Evolutionary conservation across 352 stramenopile species (phyloP).

Genomic region (Phytophthora boehmeriae): DNA sequence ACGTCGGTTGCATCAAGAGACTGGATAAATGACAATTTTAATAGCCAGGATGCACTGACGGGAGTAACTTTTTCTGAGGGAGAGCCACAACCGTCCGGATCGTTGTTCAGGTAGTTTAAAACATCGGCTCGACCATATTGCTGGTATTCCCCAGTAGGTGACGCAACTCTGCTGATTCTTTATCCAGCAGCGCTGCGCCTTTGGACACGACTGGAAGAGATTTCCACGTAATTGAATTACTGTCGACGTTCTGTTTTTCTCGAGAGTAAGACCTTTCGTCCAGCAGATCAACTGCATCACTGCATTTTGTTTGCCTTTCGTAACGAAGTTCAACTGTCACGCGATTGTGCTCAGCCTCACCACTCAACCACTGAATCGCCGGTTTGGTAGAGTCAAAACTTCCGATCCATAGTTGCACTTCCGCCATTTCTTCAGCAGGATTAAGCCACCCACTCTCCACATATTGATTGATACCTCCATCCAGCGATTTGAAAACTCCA

Average conservation of each 20-base stretch:
- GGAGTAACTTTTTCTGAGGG: not conserved
- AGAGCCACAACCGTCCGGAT: slow-evolving; percentile 1
- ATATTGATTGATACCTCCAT: slow-evolving; percentile 50
- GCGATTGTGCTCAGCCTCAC: slow-evolving; percentile 8
- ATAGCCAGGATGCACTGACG: slow-evolving; percentile 24
- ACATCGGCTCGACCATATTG: slow-evolving; percentile 30
- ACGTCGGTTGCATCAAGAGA: slow-evolving; percentile 17
- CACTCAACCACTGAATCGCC: slow-evolving; percentile 56
- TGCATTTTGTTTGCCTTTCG: slow-evolving; percentile 21
- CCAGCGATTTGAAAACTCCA: slow-evolving; percentile 40
- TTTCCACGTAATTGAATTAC: slow-evolving; percentile 25
- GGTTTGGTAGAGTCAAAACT: slow-evolving; percentile 62
- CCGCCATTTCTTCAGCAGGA: slow-evolving; percentile 27
- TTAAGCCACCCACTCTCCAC: slow-evolving; percentile 74
- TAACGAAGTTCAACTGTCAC: slow-evolving; percentile 37
- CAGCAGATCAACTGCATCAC: slow-evolving; percentile 5
- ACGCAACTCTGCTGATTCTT: slow-evolving; percentile 46
- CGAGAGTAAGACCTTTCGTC: not conserved
- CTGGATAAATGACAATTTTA: slow-evolving; percentile 24
- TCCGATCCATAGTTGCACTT: slow-evolving; percentile 72
- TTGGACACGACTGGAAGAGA: slow-evolving; percentile 34
- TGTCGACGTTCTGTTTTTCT: slow-evolving; percentile 7
- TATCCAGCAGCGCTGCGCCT: slow-evolving; percentile 53
- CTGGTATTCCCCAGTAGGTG: slow-evolving; percentile 34
- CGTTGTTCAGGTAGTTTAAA: slow-evolving; percentile 54